phyloP scores from a whole-genome alignment of 1,139 yeast species.

The Zhuliangozyma blackwelliae region DNA sequence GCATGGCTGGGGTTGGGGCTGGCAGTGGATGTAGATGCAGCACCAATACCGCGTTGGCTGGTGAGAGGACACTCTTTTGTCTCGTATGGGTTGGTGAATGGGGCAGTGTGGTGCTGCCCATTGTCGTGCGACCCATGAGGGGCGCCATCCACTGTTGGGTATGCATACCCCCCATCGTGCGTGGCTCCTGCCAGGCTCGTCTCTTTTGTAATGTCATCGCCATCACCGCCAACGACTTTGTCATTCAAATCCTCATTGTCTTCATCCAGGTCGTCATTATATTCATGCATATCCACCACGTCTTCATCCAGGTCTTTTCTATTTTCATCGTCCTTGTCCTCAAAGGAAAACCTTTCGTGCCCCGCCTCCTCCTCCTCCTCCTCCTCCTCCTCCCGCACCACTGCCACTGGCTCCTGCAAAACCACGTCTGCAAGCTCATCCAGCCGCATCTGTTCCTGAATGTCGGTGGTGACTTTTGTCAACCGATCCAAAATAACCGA shows the following conservation, averaged over 20 bases:
- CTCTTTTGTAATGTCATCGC: no score
- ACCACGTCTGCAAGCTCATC: conserved; percentile 1
- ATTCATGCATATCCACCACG: not conserved
- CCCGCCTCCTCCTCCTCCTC: not conserved
- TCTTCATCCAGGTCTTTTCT: conserved; percentile 1
- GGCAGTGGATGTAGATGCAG: no score
- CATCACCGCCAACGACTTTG: not conserved
- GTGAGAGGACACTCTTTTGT: no score
- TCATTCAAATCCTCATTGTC: not conserved
- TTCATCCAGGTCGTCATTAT: not conserved
- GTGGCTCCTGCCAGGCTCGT: no score
- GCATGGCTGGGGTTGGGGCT: no score
- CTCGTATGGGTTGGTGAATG: no score
- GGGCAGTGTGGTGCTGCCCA: no score
- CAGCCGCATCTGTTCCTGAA: conserved; percentile 27
- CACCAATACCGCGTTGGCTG: no score
- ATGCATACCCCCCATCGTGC: no score
- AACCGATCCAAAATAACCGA: conserved; percentile 38
- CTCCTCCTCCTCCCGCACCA: conserved; percentile 2
- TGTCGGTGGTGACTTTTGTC: conserved; percentile 39
- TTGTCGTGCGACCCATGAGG: no score
- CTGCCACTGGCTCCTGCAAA: conserved; percentile 14
- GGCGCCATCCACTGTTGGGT: no score
- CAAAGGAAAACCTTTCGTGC: conserved; percentile 12
- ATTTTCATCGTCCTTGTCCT: conserved; percentile 5